Evolutionary conservation across 345 rosid species (phyloP), one percentile per base, ranked within the genome.

Genomic region (Fremontodendron californicum): DNA sequence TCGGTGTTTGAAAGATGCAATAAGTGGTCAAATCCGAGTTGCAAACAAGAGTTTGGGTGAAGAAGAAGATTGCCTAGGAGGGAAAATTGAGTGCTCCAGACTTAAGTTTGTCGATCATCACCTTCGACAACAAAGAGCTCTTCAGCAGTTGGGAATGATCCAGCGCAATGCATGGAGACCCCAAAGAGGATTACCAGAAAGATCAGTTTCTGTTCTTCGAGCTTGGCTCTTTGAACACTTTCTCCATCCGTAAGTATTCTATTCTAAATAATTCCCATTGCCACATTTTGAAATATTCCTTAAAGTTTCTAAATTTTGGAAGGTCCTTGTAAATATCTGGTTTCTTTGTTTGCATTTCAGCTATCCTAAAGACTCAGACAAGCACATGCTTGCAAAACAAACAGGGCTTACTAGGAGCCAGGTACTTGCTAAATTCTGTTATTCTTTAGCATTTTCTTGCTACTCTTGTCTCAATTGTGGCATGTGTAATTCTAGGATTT

Each of bases 121-220:
- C n/a, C 88, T 93, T 78, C 89, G 97, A 66, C 99, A 95, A 80
- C 99, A 95, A 77, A 86, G 98, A 51, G 96, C 99, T 35, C 97
- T 95, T 82, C 99, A 95, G 73, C 99, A 95, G 46, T 82, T 95
- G 82, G 99, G 99, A 73, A 92, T 95, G 98, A 90, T 93, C 85
- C 99, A 95, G 87, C 98, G 92, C 81, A 93, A 93, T 83, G 99
- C 99, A 78, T 95, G 99, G 99, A 92, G 99, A 90, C 99, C 99
- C 82, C 99, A 95, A 79, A 83, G 99, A 83, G 99, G 99, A 77
- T 84, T 95, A 74, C 99, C 99, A 0, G 99, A 95, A 82, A 83
- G 94, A 76, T 93, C 99, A 0, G 98, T 95, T 58, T 95, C 98
- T 0, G 93, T 95, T 45, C 99, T 95, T 78, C 93, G 99, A 0